A percentile compares a stretch with the other conserved stretches of the same genome.
Evolutionary conservation across 2,329 filamentous ascomycete species (phyloP).

Genomic region (Cercospora sojina): DNA sequence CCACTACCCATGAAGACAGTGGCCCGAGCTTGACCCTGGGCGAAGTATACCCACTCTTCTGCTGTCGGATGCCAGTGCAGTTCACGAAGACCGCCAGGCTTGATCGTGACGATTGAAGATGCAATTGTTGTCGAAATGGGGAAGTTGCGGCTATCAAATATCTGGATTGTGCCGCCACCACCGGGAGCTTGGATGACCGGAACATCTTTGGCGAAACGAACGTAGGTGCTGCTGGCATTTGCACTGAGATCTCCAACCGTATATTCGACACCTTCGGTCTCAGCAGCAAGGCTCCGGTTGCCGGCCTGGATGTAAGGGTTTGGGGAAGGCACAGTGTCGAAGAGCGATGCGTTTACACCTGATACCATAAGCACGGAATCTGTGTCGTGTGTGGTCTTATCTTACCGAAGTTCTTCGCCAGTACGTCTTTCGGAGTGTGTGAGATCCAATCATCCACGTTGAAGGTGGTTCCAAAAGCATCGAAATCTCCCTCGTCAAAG

Average conservation of each 20-base stretch:
- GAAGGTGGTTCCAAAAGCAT: conserved; percentile 61
- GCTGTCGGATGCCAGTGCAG: not conserved
- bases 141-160: conserved; percentile 64
- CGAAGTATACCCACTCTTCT: conserved; percentile 70
- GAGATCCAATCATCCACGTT: conserved; percentile 65
- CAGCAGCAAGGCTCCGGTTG: not conserved
- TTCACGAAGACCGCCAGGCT: conserved; percentile 52
- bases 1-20: conserved; percentile 58
- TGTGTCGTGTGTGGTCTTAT: not conserved
- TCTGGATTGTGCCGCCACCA: conserved; percentile 60
- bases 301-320: not conserved
- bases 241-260: not conserved
- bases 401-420: conserved; percentile 63
- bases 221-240: not conserved
- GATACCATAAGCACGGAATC: not conserved
- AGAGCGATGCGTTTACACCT: not conserved
- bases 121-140: conserved; percentile 65
- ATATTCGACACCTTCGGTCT: not conserved
- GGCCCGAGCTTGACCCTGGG: conserved; percentile 49
- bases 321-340: not conserved
- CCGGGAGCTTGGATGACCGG: conserved; percentile 46
- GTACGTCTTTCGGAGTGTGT: conserved; percentile 62
- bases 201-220: conserved; percentile 30
- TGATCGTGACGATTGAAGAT: conserved; percentile 59
- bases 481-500: conserved; percentile 54